Evolutionary conservation across 805 yeast genomes (phyloP).

Genomic region (Lachancea nothofagi): DNA sequence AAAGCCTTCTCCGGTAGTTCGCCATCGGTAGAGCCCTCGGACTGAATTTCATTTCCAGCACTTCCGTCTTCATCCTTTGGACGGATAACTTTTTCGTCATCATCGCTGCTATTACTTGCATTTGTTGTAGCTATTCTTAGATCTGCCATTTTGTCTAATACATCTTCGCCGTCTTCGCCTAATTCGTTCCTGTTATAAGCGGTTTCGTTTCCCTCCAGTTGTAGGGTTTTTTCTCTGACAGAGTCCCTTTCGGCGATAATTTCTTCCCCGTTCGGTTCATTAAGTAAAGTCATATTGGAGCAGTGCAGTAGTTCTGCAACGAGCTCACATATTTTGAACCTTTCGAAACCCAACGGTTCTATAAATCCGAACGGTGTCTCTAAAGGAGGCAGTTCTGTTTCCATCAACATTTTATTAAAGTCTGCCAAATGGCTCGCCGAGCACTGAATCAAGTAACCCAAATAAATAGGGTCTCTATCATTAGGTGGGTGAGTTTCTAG

Average conservation of each 20-base stretch:
- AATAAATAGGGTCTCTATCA: slow-evolving; percentile 84
- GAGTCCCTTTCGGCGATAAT: slow-evolving; percentile 66
- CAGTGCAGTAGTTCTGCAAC: slow-evolving; percentile 94
- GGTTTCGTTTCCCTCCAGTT: slow-evolving; percentile 15
- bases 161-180: slow-evolving; percentile 5
- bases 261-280: slow-evolving; percentile 66
- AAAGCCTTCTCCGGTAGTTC: slow-evolving; percentile 35
- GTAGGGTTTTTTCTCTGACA: slow-evolving; percentile 40
- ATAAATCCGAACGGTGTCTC: slow-evolving; percentile 47
- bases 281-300: slow-evolving; percentile 87
- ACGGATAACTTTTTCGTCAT: slow-evolving; percentile 1
- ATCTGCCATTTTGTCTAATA: slow-evolving; percentile 6
- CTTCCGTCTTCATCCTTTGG: slow-evolving; percentile 16
- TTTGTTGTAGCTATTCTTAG: slow-evolving; percentile 8
- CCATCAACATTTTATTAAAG: slow-evolving; percentile 57
- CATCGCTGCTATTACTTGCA: slow-evolving; percentile 8
- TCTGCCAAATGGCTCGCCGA: slow-evolving; percentile 68
- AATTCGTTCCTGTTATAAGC: slow-evolving; percentile 6
- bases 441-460: slow-evolving; percentile 76
- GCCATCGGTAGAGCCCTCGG: slow-evolving; percentile 26
- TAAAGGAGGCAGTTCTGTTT: slow-evolving; percentile 32
- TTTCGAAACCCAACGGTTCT: slow-evolving; percentile 85
- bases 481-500: slow-evolving; percentile 88
- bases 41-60: slow-evolving; percentile 15
- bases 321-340: slow-evolving; percentile 87